Evolutionary conservation across 2,329 filamentous ascomycete genomes (phyloP), one percentile per base, ranked within the genome.

Genomic region (Aureobasidium sp.): DNA sequence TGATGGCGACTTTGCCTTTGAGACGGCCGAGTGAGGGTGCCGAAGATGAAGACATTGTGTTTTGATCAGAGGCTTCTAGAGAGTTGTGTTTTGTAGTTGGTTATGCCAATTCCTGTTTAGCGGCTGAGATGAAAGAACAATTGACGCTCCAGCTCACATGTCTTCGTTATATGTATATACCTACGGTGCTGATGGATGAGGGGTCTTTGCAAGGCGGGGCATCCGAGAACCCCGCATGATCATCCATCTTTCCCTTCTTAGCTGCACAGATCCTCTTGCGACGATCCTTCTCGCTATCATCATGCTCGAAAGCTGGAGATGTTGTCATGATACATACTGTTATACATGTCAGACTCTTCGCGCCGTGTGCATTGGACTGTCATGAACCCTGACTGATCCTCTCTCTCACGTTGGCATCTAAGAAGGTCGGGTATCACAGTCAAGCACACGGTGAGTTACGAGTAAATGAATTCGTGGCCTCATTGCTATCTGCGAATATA

Each of bases 1-100:
- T 78, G 59, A 85, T 79, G 61, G 82, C 82, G 8, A 84, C 80
- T 70, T 83, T 84, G 66, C 77, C 79, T 58, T 78, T 71, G 45
- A 84, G 76, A 34, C 64, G 64, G 37, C 59, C 49, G 37, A 63
- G 56, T n/a, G 61, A 53, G 55, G 59, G 17, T 22, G 17, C 48
- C 25, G 61, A 45, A 8, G 51, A 14, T n/a, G 55, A 61, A 22
- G 57, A 60, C 57, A 60, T 60, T 17, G n/a, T 59, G 2, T 36
- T 27, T n/a, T 41, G 36, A 20, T 29, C 5, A 39, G 14, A 17
- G 12, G 20, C 2, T 31, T 9, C 8, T n/a, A 20, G 37, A 44
- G 25, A 31, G 31, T 31, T 31, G 45, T 48, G 15, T 14, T 45
- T 9, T 27, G 14, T 45, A 45, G 22, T 27, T 27, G 22, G 1